These are phyloP conservation scores for Andrographis paniculata DNA, from an alignment of 305 asterid genomes.

Conservation along the genomic window DNA sequence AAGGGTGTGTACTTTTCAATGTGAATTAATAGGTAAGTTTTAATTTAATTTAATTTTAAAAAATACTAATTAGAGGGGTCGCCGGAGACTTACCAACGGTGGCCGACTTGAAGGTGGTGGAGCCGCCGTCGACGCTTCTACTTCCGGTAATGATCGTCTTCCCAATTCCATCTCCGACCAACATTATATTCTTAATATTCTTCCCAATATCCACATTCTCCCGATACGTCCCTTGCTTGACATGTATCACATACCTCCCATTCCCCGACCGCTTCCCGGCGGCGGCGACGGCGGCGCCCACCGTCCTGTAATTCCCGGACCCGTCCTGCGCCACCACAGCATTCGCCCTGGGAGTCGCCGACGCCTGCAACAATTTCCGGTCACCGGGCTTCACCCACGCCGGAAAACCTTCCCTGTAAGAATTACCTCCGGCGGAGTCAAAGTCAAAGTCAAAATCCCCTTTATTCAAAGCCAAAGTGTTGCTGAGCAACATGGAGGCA, in stretches of 20 bases:
- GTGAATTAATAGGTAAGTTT: no score
- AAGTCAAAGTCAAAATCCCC: conserved; percentile 2
- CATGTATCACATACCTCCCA: conserved; percentile 57
- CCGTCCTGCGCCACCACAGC: conserved; percentile 83
- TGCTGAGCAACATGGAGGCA: conserved; percentile 50
- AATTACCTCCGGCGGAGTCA: conserved; percentile 16
- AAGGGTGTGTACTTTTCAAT: no score
- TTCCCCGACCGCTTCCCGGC: conserved; percentile 40
- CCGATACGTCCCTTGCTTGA: conserved; percentile 57
- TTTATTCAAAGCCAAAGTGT: conserved; percentile 49
- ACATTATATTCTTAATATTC: conserved; percentile 50
- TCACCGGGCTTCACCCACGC: conserved; percentile 53
- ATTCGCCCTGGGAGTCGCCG: conserved; percentile 33
- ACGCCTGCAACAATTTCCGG: conserved; percentile 48
- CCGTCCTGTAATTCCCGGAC: conserved; percentile 58
- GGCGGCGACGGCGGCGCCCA: conserved; percentile 48
- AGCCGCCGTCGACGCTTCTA: conserved; percentile 74
- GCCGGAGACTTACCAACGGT: conserved; percentile 66
- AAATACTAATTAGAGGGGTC: no score
- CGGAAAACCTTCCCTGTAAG: conserved; percentile 47
- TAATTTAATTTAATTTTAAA: no score
- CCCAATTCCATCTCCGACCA: conserved; percentile 89
- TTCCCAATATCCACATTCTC: conserved; percentile 71
- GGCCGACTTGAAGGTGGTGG: conserved; percentile 85
- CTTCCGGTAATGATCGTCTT: conserved; percentile 83